Evolutionary conservation across 768 basidiomycete species (phyloP), one percentile per base, ranked within the genome.

Genomic region (Hypholoma sublateritium): DNA sequence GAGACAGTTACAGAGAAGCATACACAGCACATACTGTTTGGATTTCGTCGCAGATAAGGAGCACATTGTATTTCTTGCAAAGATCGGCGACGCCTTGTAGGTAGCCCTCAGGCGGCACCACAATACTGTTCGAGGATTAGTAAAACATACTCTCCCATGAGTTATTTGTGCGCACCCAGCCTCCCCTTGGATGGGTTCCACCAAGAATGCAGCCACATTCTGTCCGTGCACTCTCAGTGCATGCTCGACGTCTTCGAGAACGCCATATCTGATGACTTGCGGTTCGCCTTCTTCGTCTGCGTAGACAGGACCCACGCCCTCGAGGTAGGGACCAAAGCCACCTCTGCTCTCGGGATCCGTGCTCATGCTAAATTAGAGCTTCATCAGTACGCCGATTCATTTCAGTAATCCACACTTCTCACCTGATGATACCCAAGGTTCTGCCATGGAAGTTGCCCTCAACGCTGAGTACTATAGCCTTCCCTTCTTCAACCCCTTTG

Each of bases 131-230:
- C 11, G 5, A 54, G 45, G 14, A 17, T 56, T 36, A 61, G 34
- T 16, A 21, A 51, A 25, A 47, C 57, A 1, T 6, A 54, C 53
- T 41, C 41, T 19, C 25, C 48, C 19, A 11, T 22, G 50, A 22
- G 19, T 14, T 17, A 50, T 36, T 39, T 8, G 47, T 35, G 61
- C 90, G 44, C 69, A 93, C 92, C 94, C 95, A 16, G 96, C 96
- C 74, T 98, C 96, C n/a, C 96, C 96, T 70, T 99, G 97, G 59
- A 99, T 98, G 5, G 97, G 97, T 74, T 99, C 97, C 3, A 99
- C 83, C 55, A 99, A 80, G 78, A 99, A 95, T 1, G 92, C 96
- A 5, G 95, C 97, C 22, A 92, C 86, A 56, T 90, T 80, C 59
- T 88, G 72, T 8, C 96, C 95, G 69, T 95, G 80, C 36, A 87